Evolutionary conservation across 768 basidiomycete genomes (phyloP).

Genomic region (Rickenella mellea): DNA sequence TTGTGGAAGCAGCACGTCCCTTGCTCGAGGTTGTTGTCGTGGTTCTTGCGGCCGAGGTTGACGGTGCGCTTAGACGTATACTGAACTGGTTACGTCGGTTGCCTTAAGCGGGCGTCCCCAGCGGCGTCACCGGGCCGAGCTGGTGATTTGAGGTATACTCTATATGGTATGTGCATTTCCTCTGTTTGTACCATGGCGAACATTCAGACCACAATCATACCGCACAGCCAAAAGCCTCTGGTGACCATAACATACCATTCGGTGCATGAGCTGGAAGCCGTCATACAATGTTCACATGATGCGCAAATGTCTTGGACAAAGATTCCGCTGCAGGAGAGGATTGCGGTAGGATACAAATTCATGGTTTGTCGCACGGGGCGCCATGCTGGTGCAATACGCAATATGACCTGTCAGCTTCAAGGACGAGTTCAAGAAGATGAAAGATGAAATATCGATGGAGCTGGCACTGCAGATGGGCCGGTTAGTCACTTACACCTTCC

Average conservation of each 20-base stretch:
- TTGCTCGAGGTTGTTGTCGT: too few species aligned
- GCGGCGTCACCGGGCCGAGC: too few species aligned
- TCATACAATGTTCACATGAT: slow-evolving; percentile 42
- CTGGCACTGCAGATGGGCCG: slow-evolving; percentile 88
- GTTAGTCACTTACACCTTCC: slow-evolving; percentile 29
- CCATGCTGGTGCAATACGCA: not conserved
- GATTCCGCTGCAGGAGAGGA: slow-evolving; percentile 47
- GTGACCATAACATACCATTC: slow-evolving; percentile 60
- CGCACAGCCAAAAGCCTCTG: slow-evolving; percentile 66
- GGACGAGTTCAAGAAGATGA: slow-evolving; percentile 42
- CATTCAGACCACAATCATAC: slow-evolving; percentile 73
- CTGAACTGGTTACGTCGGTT: too few species aligned
- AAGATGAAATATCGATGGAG: slow-evolving; percentile 61
- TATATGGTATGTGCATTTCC: too few species aligned
- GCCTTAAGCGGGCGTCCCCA: too few species aligned
- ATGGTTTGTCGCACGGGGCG: slow-evolving; percentile 40
- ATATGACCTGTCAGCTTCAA: slow-evolving; percentile 19
- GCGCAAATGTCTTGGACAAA: slow-evolving; percentile 74
- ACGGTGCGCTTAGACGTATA: too few species aligned
- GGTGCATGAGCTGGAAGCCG: slow-evolving; percentile 46
- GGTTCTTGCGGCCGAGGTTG: too few species aligned
- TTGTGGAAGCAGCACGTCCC: too few species aligned
- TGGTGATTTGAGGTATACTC: too few species aligned
- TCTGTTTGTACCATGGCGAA: too few species aligned
- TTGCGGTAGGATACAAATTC: slow-evolving; percentile 65